Evolutionary conservation across 2,329 filamentous ascomycete species (phyloP), one percentile per base, ranked within the genome.

Genomic region (Hymenoscyphus infarciens): DNA sequence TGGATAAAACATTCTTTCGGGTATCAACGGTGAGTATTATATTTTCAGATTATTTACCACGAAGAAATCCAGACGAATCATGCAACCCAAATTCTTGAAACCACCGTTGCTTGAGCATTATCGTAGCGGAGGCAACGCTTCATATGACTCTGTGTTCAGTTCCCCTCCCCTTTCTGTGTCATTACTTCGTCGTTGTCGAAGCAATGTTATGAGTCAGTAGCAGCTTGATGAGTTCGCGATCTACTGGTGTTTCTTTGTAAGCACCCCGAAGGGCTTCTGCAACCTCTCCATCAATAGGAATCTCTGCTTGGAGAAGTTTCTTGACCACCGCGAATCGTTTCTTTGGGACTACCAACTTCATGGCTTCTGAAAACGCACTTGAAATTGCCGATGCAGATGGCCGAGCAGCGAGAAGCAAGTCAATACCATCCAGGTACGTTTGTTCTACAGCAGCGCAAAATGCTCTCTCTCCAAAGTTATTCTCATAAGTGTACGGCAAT

Each of bases 141-240:
- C 29, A 31, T 31, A 31, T 5, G 5, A 31, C 29, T 31, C 7
- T 31, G 29, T 31, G 29, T 31, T 31, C 29, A 31, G 7, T 5
- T 31, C 7, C 29, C 29, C 29, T 79, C 82, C 27, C 58, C 64
- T 13, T 63, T 63, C 54, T 64, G 39, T 7, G 60, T 75, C n/a
- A 87, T 68, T 0, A 81, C 79, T 69, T 83, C 79, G 70, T 82
- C 84, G 27, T 78, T 77, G 61, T 85, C 83, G 0, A 77, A 76
- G 4, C 79, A 83, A 1, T 83, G 79, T 31, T 31, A 33, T 82
- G 75, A 1, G 74, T 71, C 5, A 86, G 72, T 5, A 86, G 74
- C 2, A 85, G 71, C 52, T 77, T 75, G 1, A 85, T 76, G 2
- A 82, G 74, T 3, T 57, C 45, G 13, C 61, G 63, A 35, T 68